Conservation (phyloP, 148 eudicot genomes). For the Chenopodium suecicum region DNA sequence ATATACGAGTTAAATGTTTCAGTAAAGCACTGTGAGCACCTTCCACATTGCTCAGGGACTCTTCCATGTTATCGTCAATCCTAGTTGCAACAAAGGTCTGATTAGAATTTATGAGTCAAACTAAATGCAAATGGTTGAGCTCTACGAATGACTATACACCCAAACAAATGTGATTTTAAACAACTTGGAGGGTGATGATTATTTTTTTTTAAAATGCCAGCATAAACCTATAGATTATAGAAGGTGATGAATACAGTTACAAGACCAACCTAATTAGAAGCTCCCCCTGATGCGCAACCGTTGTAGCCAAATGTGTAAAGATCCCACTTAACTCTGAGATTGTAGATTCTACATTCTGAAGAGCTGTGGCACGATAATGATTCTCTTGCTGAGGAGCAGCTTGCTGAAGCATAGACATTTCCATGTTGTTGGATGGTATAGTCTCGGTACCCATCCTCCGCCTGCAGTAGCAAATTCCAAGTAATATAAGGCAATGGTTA, state of each 20-base stretch:
- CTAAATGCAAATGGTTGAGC: neutral
- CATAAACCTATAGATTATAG: neutral
- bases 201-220: too few species aligned
- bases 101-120: neutral
- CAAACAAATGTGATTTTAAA: neutral
- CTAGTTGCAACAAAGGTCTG: slow-evolving; percentile 20
- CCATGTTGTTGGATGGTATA: slow-evolving; percentile 52
- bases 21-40: slow-evolving; percentile 69
- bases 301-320: slow-evolving; percentile 79
- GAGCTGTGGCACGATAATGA: slow-evolving; percentile 62
- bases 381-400: slow-evolving; percentile 67
- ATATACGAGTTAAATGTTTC: slow-evolving; percentile 66
- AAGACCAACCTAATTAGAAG: slow-evolving; percentile 68
- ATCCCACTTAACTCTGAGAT: slow-evolving; percentile 79
- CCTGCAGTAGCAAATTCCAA: slow-evolving; percentile 38
- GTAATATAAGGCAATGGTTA: neutral
- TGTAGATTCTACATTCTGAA: slow-evolving; percentile 85
- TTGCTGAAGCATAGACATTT: slow-evolving; percentile 72
- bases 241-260: neutral
- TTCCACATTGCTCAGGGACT: slow-evolving; percentile 74
- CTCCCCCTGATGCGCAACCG: slow-evolving; percentile 90
- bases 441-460: slow-evolving; percentile 57
- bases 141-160: neutral
- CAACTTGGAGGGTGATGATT: neutral
- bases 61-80: slow-evolving; percentile 91